phyloP scores from a whole-genome alignment of 225 moss, liverwort and hornwort genomes.

The Physcomitrellopsis africana region DNA sequence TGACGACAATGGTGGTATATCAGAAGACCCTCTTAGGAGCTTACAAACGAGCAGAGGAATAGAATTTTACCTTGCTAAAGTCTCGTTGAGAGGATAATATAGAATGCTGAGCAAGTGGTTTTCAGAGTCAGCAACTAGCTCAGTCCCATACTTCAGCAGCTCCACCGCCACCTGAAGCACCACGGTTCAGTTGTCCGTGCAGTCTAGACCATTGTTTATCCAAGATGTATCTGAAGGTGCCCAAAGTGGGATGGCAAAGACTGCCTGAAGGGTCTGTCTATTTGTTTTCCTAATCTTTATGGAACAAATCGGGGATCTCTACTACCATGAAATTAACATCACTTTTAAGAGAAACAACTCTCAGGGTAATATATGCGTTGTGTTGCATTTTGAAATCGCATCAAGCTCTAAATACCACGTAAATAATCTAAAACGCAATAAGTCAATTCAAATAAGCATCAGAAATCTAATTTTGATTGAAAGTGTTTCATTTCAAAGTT shows the following conservation, averaged over 20 bases:
- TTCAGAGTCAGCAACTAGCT: conserved; percentile 74
- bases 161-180: conserved; percentile 66
- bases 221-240: background rate
- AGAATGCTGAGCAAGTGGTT: conserved; percentile 65
- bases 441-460: conserved; percentile 1
- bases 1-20: too few species aligned
- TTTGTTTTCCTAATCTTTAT: background rate
- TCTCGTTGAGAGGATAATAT: conserved; percentile 75
- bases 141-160: conserved; percentile 77
- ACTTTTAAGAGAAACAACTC: background rate
- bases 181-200: background rate
- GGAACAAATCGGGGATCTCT: background rate
- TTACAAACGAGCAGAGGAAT: background rate
- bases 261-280: background rate
- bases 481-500: background rate
- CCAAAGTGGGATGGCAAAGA: background rate
- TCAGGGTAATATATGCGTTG: background rate
- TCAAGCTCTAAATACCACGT: conserved; percentile 3
- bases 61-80: conserved; percentile 56
- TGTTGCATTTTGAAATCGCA: background rate
- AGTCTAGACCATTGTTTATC: conserved; percentile 1
- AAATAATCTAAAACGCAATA: background rate
- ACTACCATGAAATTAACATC: conserved; percentile 13
- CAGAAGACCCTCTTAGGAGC: background rate
- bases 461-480: background rate